These are phyloP conservation scores for Vanilla planifolia DNA, from an alignment of 106 monocot genomes.

Conservation along the genomic window DNA sequence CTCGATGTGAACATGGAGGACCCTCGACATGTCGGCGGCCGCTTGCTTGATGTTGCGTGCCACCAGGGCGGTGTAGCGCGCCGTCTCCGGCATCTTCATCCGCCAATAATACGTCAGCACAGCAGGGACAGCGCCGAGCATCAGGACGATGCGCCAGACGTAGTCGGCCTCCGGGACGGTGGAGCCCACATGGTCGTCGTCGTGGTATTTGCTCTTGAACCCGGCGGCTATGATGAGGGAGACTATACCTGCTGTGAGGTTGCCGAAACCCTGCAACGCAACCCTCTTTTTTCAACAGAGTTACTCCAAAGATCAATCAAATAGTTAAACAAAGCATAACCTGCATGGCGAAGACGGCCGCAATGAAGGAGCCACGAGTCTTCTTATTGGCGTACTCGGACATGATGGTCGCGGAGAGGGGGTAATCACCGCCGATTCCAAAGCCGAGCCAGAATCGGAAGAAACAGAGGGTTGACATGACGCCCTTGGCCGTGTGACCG, in stretches of 20 bases:
- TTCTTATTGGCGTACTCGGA: slow-evolving; percentile 87
- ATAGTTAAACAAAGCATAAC: no score
- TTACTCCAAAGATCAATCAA: no score
- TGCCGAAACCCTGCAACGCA: slow-evolving; percentile 15
- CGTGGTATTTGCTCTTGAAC: slow-evolving; percentile 6
- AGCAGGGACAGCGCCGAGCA: slow-evolving; percentile 11
- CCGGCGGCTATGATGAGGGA: slow-evolving; percentile 6
- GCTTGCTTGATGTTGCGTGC: slow-evolving; percentile 15
- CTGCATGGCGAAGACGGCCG: slow-evolving; percentile 64
- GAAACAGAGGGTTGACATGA: slow-evolving; percentile 55
- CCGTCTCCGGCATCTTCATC: slow-evolving; percentile 22
- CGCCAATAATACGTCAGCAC: slow-evolving; percentile 19
- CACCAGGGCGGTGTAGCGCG: slow-evolving; percentile 14
- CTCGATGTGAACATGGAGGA: slow-evolving; percentile 6
- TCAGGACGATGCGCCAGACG: slow-evolving; percentile 11
- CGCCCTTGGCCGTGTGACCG: slow-evolving; percentile 5
- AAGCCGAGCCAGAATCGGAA: slow-evolving; percentile 89
- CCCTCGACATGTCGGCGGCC: slow-evolving; percentile 10
- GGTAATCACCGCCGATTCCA: slow-evolving; percentile 80
- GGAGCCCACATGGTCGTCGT: not conserved
- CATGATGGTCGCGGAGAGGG: slow-evolving; percentile 83
- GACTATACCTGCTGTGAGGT: slow-evolving; percentile 4
- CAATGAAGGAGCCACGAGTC: slow-evolving; percentile 72
- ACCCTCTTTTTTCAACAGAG: no score
- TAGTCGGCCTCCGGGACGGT: slow-evolving; percentile 11